A percentile compares a stretch with the other conserved stretches of the same genome.
Conservation (phyloP, 164 flowering plant genomes). For the Houttuynia cordata region DNA sequence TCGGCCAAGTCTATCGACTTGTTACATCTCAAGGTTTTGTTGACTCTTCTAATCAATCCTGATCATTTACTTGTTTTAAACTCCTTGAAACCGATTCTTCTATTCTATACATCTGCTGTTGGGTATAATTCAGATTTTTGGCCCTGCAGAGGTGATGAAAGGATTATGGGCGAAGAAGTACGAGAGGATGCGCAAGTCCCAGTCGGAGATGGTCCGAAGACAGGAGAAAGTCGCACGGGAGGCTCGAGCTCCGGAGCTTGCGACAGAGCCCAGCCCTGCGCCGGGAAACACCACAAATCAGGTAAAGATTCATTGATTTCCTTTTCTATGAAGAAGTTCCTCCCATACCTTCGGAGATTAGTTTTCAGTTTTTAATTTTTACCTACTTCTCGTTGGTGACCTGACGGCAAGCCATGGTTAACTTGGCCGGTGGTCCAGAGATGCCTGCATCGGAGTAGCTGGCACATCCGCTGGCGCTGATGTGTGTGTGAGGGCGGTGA, state of each 20-base stretch:
- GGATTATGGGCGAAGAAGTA: conserved; percentile 74
- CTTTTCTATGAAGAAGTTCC: neutral
- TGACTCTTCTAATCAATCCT: neutral
- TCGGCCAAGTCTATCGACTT: conserved; percentile 82
- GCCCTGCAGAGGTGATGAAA: conserved; percentile 75
- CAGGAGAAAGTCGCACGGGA: conserved; percentile 1
- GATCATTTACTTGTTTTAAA: neutral
- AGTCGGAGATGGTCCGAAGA: neutral
- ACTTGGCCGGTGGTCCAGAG: neutral
- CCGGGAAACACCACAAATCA: conserved; percentile 21
- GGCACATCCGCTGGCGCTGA: neutral
- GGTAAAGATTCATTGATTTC: conserved; percentile 16
- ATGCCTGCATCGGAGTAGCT: neutral
- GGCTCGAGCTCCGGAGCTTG: conserved; percentile 5
- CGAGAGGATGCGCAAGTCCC: conserved; percentile 25
- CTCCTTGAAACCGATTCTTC: neutral
- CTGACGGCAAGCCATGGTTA: neutral
- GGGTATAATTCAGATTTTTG: neutral
- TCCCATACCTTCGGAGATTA: no score
- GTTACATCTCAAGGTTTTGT: conserved; percentile 59
- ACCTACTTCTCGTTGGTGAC: neutral
- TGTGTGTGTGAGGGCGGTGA: neutral
- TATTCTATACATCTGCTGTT: neutral
- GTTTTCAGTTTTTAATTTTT: neutral
- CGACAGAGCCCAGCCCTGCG: conserved; percentile 17